Percentiles rank a stretch among this genome's conserved stretches.
These are phyloP conservation scores for Hypoxylon rubiginosum DNA, from an alignment of 2,329 filamentous ascomycete species.

Conservation along the genomic window DNA sequence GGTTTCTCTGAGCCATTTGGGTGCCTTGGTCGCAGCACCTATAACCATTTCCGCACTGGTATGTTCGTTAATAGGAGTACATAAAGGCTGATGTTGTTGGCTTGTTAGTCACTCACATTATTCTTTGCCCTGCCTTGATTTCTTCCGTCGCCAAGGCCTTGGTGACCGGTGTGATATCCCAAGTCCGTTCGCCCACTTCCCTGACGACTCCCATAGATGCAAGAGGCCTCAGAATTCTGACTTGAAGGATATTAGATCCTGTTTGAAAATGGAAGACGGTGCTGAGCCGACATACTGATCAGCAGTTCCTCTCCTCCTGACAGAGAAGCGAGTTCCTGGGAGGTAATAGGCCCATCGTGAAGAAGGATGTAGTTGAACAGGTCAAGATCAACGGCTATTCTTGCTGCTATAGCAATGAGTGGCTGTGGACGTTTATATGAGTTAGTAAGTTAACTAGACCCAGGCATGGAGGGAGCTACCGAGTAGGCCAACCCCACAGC, in stretches of 20 bases:
- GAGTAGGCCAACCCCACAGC: conserved; percentile 38
- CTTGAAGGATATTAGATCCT: conserved; percentile 11
- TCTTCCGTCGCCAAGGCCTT: conserved; percentile 46
- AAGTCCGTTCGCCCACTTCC: conserved; percentile 44
- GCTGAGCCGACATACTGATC: conserved; percentile 38
- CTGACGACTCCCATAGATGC: conserved; percentile 44
- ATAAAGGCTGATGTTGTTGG: not conserved
- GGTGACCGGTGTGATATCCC: conserved; percentile 45
- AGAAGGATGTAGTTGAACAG: conserved; percentile 47
- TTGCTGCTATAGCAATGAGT: conserved; percentile 41
- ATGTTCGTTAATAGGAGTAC: not conserved
- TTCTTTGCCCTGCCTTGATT: conserved; percentile 46
- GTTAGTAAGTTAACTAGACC: not conserved
- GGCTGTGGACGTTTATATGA: conserved; percentile 35
- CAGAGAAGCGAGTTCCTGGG: conserved; percentile 38
- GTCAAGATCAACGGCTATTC: conserved; percentile 43
- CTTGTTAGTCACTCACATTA: conserved; percentile 40
- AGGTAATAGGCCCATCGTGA: conserved; percentile 34
- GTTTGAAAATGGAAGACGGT: not conserved
- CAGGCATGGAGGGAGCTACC: conserved; percentile 13
- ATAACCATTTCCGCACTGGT: conserved; percentile 42
- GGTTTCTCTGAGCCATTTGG: conserved; percentile 44
- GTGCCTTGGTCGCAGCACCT: conserved; percentile 39
- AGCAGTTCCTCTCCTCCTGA: conserved; percentile 47
- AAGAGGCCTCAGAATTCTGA: conserved; percentile 43